Evolutionary conservation across 192 early-diverging fungal species (phyloP).

Genomic region (Mortierella alpina): DNA sequence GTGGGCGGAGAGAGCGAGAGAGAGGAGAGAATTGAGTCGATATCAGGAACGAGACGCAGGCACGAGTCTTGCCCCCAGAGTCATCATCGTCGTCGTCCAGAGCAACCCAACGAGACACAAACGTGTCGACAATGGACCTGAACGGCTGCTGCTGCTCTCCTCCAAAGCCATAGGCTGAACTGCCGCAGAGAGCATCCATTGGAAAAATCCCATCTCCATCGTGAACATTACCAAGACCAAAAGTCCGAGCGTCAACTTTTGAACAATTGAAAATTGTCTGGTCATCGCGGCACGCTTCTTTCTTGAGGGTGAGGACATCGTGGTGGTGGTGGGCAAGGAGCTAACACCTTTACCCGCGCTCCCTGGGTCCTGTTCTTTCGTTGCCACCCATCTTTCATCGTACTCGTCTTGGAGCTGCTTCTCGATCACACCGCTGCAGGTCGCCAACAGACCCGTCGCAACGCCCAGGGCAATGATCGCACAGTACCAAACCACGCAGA

Average conservation of each 20-base stretch:
- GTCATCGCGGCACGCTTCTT: too few relatives aligned
- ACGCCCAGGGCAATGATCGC: slow-evolving; percentile 22
- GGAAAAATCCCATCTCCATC: slow-evolving; percentile 11
- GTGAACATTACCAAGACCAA: not conserved
- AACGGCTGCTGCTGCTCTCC: not conserved
- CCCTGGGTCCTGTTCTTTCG: too few relatives aligned
- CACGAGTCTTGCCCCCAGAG: slow-evolving; percentile 3
- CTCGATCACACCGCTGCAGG: slow-evolving; percentile 15
- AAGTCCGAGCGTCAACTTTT: not conserved
- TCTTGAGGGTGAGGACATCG: too few relatives aligned
- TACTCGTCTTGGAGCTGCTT: not conserved
- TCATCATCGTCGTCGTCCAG: slow-evolving; percentile 3
- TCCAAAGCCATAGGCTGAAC: not conserved
- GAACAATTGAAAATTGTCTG: not conserved
- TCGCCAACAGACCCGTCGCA: slow-evolving; percentile 29
- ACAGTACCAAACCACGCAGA: slow-evolving; percentile 26
- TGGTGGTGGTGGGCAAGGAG: too few relatives aligned
- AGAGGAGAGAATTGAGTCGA: not conserved
- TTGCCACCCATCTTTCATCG: not conserved
- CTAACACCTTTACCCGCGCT: too few relatives aligned
- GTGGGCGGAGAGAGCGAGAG: not conserved
- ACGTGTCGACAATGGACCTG: not conserved
- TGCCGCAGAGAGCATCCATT: slow-evolving; percentile 5
- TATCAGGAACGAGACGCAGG: not conserved
- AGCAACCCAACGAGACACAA: slow-evolving; percentile 9